Conservation (phyloP, 306 rosid genomes). For the Castanea mollissima region DNA sequence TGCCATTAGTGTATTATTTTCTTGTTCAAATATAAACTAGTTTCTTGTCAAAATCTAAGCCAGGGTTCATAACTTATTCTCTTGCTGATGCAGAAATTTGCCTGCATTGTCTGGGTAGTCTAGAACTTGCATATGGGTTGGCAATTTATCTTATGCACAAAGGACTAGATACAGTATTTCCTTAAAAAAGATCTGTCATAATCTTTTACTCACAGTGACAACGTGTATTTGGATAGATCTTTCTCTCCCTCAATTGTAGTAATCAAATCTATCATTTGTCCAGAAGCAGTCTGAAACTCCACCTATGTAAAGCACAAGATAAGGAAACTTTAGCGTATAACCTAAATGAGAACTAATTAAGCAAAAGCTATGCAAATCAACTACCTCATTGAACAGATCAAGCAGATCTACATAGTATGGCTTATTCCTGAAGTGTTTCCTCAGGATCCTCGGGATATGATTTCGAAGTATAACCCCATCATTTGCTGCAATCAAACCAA, state of each 20-base stretch:
- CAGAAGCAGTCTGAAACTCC: slow-evolving; percentile 92
- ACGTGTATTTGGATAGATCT: slow-evolving; percentile 77
- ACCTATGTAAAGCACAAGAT: slow-evolving; percentile 44
- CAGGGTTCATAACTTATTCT: neutral
- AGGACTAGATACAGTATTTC: neutral
- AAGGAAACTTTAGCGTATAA: slow-evolving; percentile 17
- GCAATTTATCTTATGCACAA: neutral
- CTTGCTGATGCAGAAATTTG: neutral
- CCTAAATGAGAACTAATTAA: slow-evolving; percentile 15
- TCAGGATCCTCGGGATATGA: slow-evolving; percentile 73
- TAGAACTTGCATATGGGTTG: neutral
- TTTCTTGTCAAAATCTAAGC: neutral
- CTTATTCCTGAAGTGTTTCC: slow-evolving; percentile 75
- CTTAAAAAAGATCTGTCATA: neutral
- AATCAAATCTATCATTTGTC: slow-evolving; percentile 97
- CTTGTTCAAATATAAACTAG: neutral
- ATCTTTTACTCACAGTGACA: slow-evolving; percentile 62
- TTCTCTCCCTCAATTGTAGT: slow-evolving; percentile 90
- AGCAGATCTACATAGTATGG: slow-evolving; percentile 81
- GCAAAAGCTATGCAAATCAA: slow-evolving; percentile 21
- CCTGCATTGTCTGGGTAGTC: neutral
- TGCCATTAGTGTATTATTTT: neutral
- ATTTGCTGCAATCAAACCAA: slow-evolving; percentile 81
- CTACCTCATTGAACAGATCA: slow-evolving; percentile 86
- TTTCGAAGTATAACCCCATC: slow-evolving; percentile 81